Evolutionary conservation across 2,329 filamentous ascomycete genomes (phyloP), one percentile per base, ranked within the genome.

Genomic region (Microdochium nivale): DNA sequence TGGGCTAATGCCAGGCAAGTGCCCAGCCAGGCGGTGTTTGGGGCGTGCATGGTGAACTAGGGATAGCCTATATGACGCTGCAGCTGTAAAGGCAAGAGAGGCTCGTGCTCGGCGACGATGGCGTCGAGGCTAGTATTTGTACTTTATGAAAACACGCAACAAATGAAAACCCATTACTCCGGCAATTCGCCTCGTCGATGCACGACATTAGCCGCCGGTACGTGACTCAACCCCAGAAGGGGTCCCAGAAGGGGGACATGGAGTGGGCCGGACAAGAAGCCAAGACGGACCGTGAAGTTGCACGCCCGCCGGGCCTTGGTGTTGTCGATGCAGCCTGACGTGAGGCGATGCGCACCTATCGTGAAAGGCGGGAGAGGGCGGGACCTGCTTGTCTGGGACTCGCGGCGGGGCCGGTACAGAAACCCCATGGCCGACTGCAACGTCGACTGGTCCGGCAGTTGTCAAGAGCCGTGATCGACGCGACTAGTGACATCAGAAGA

Each of bases 1-100:
- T 61, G 60, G 32, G 55, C 58, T 10, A 60, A 13, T 3, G 40
- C 40, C 16, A 44, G 40, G 3, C 40, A 44, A 23, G 21, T 19
- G 13, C 16, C 19, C 40, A 24, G n/a, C 40, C 16, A 44, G 40
- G 19, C 21, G 23, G 14, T 44, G 4, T 24, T 21, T 16, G 40
- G 23, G 8, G 40, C 9, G 8, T 23, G 40, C 40, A 44, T 44
- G 16, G 21, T 44, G 40, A 19, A 19, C 40, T 21, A 21, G 4
- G 19, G 40, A 23, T 7, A 44, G 14, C 19, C 3, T 7, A 19
- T 11, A 23, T 8, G 40, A 13, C 8, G 19, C 13, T 8, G 9
- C 16, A 3, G n/a, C 19, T 44, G 16, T 19, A 19, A 3, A 23
- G 40, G 9, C 10, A 44, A 23, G 10, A 8, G 8, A 13, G 10